phyloP scores from a whole-genome alignment of 75 land plant species.

The Sequoiadendron giganteum region DNA sequence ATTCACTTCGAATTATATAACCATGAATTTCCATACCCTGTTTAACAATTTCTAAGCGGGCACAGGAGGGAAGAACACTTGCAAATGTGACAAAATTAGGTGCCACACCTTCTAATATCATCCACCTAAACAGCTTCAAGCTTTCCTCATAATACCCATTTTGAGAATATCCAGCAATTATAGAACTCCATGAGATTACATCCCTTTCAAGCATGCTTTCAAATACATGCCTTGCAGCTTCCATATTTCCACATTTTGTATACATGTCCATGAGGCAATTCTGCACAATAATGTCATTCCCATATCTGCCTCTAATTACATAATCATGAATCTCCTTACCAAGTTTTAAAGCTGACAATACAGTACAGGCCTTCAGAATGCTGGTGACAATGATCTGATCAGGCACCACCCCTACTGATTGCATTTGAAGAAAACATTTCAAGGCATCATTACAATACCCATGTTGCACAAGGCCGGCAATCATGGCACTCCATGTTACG shows the following conservation, averaged over 20 bases:
- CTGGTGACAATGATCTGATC: conserved; percentile 31
- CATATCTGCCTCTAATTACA: conserved; percentile 14
- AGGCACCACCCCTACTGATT: conserved; percentile 22
- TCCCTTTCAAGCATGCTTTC: conserved; percentile 22
- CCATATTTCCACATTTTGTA: conserved; percentile 37
- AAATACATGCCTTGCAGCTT: conserved; percentile 35
- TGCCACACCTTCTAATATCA: conserved; percentile 36
- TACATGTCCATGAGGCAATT: conserved; percentile 62
- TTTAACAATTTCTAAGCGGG: conserved; percentile 36
- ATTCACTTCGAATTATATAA: conserved; percentile 27
- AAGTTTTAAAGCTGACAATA: conserved; percentile 17
- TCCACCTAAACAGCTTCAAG: conserved; percentile 34
- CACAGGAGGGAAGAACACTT: conserved; percentile 46
- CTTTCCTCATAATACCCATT: conserved; percentile 30
- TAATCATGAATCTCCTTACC: conserved; percentile 53
- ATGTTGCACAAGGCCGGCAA: neutral
- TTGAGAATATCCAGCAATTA: conserved; percentile 48
- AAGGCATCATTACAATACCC: conserved; percentile 19
- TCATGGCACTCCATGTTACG: conserved; percentile 19
- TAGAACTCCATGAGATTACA: conserved; percentile 55
- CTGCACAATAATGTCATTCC: conserved; percentile 20
- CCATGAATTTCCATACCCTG: conserved; percentile 44
- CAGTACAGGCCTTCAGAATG: conserved; percentile 47
- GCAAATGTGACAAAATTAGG: conserved; percentile 50
- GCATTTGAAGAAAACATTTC: conserved; percentile 41